These are phyloP conservation scores for Magnusiomyces tetraspermus DNA, from an alignment of 1,139 yeast genomes.

Conservation along the genomic window DNA sequence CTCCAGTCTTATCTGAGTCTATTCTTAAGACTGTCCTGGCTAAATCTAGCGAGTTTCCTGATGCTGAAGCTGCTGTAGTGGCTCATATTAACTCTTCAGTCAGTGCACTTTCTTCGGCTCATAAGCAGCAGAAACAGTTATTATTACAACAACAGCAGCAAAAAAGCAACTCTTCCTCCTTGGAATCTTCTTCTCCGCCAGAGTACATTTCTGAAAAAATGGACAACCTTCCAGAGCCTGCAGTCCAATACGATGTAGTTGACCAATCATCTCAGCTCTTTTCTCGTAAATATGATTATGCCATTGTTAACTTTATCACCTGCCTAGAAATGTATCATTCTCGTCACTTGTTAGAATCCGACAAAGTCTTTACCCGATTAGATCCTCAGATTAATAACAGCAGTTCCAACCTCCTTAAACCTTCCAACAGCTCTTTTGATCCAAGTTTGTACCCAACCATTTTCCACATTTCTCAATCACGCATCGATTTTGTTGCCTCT, in stretches of 20 bases:
- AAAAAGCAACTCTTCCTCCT: too few relatives aligned
- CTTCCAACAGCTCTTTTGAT: background rate
- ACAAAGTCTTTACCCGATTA: background rate
- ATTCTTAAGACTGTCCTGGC: background rate
- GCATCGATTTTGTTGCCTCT: slow-evolving; percentile 1
- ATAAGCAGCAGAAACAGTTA: too few relatives aligned
- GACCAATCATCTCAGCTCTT: background rate
- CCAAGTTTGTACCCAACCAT: background rate
- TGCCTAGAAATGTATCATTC: slow-evolving; percentile 2
- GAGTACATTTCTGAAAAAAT: too few relatives aligned
- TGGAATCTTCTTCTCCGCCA: too few relatives aligned
- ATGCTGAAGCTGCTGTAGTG: background rate
- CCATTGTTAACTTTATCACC: slow-evolving; percentile 1
- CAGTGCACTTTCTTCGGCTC: background rate
- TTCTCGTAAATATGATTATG: slow-evolving; percentile 4
- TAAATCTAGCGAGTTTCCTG: background rate
- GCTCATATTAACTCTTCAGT: background rate
- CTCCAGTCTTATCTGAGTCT: background rate
- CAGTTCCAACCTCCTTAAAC: background rate
- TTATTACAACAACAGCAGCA: too few relatives aligned
- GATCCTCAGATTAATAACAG: background rate
- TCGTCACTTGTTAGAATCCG: background rate
- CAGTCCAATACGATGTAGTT: background rate
- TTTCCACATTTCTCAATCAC: slow-evolving; percentile 7
- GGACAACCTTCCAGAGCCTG: background rate